Percentiles rank a stretch among this genome's conserved stretches.
These are phyloP conservation scores for Entomortierella chlamydospora DNA, from an alignment of 192 early-diverging fungal genomes.

Conservation along the genomic window DNA sequence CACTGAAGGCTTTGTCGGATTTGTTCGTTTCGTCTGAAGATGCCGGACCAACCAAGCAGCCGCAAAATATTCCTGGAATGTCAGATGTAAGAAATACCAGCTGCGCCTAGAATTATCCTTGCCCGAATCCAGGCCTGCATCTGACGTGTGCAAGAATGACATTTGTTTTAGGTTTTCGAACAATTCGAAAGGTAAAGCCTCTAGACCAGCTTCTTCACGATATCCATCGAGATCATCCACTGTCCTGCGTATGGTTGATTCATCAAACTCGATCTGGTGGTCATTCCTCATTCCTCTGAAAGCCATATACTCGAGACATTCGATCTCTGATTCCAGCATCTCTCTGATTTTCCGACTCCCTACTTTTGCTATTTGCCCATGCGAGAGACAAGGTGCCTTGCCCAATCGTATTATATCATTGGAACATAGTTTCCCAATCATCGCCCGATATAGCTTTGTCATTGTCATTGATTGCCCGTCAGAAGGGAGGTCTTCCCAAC, in stretches of 20 bases:
- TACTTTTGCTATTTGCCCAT: background rate
- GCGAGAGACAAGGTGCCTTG: too few relatives aligned
- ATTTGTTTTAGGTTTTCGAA: slow-evolving; percentile 7
- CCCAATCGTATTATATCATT: slow-evolving; percentile 16
- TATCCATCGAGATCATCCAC: background rate
- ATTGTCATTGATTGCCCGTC: slow-evolving; percentile 7
- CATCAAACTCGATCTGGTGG: slow-evolving; percentile 22
- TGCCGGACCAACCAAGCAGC: slow-evolving; percentile 18
- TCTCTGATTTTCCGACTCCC: background rate
- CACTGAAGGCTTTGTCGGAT: background rate
- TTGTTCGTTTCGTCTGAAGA: background rate
- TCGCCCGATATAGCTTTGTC: slow-evolving; percentile 8
- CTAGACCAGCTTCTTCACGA: background rate
- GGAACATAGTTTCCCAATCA: slow-evolving; percentile 16
- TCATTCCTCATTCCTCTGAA: slow-evolving; percentile 23
- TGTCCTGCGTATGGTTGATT: background rate
- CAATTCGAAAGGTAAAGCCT: background rate
- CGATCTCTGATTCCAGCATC: too few relatives aligned
- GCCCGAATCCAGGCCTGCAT: background rate
- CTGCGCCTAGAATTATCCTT: background rate
- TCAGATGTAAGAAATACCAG: slow-evolving; percentile 34
- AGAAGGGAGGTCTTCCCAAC: background rate
- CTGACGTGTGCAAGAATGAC: slow-evolving; percentile 29
- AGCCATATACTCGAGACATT: slow-evolving; percentile 19
- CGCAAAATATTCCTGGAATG: slow-evolving; percentile 40